Base-by-base conservation (phyloP, 108 stramenopile species). In the Ochromonas danica region DNA sequence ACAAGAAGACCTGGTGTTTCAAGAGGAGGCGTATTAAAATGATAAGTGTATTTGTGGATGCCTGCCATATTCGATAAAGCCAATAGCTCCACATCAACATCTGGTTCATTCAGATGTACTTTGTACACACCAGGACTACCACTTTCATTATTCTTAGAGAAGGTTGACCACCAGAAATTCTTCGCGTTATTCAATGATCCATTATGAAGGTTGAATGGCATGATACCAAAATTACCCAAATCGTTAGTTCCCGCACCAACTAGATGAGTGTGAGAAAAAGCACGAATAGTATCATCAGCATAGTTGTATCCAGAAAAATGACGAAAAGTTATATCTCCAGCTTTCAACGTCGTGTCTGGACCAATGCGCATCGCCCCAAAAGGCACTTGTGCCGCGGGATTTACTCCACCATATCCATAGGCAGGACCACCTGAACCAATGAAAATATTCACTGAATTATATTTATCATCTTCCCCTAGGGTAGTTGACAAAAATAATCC, bases 141-240 rank as follows among this genome's bases (percentile, higher is more conserved):
- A 25, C 33, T 39, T 39, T 81, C 81, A 38, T 6, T 42, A 6
- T 39, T 41, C 38, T 75, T 75, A 10, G 3, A 3, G 6, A 75
- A 75, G 10, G 72, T 42, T 27, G 45, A 28, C 36, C 40, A 75
- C 72, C 72, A 75, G 6, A 51, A 51, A 51, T 51, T 51, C 22
- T 6, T 6, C 22, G 6, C 22, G 14, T 14, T 51, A 51, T 51
- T 51, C 14, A 45, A 40, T 1, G 6, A 1, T 28, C 40, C 61
- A 36, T 6, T 10, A 67, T 67, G 30, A 67, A 33, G 3, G 25
- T 67, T 67, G 31, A 67, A 31, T 36, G 63, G 63, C 81, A 81
- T 81, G 10, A 81, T 75, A 27, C 81, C 81, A 81, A 79, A 1
- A 25, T 31, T 81, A 3, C 81, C 81, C 14, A 57, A 78, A 41